phyloP scores from a whole-genome alignment of 305 asterid genomes.

The Solanum hybrid region DNA sequence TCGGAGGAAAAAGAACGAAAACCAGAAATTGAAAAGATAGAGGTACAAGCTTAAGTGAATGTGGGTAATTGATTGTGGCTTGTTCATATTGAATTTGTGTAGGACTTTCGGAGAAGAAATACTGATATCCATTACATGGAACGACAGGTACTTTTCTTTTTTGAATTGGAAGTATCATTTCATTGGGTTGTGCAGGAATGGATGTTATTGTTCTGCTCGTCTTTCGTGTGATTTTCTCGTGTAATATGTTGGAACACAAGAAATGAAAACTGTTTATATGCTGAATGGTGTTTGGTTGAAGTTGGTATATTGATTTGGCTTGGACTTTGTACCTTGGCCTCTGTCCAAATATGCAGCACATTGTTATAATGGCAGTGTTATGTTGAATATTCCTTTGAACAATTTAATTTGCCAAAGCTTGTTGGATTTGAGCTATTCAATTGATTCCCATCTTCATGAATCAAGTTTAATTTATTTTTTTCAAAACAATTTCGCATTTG shows the following conservation, averaged over 20 bases:
- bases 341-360: neutral
- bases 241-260: slow-evolving; percentile 3
- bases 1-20: slow-evolving; percentile 36
- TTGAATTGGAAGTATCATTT: neutral
- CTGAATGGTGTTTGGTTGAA: neutral
- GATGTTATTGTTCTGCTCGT: neutral
- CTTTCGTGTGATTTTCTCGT: slow-evolving; percentile 20
- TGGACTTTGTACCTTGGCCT: neutral
- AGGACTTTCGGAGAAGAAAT: neutral
- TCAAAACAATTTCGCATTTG: neutral
- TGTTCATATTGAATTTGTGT: neutral
- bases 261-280: neutral
- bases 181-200: slow-evolving; percentile 2
- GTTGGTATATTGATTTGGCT: neutral
- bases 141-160: neutral
- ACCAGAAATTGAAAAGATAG: slow-evolving; percentile 38
- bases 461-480: neutral
- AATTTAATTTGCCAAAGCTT: neutral
- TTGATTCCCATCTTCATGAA: neutral
- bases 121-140: neutral
- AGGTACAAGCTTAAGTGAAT: neutral
- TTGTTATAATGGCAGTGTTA: neutral
- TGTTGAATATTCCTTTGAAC: neutral
- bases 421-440: neutral
- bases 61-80: neutral